These are phyloP conservation scores for Auricularia sp. DNA, from an alignment of 768 basidiomycete species.

Conservation along the genomic window DNA sequence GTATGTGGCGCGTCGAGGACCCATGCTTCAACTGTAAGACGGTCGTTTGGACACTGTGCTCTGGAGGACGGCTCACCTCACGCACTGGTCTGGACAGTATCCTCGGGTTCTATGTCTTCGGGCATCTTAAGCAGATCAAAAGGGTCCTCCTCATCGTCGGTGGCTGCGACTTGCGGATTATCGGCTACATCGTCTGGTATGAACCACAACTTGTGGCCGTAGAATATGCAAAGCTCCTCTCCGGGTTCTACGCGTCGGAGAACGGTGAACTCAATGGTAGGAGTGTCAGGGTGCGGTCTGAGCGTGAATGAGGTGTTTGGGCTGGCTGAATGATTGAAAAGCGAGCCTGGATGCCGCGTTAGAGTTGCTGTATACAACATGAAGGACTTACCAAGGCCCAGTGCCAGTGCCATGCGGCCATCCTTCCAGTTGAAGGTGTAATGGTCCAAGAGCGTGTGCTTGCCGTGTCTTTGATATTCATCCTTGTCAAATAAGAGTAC, in stretches of 20 bases:
- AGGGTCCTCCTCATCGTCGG: slow-evolving; percentile 26
- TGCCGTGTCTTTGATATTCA: slow-evolving; percentile 60
- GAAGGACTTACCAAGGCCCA: slow-evolving; percentile 52
- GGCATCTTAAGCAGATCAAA: slow-evolving; percentile 51
- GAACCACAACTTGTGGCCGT: slow-evolving; percentile 45
- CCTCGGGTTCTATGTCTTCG: slow-evolving; percentile 27
- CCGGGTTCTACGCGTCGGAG: slow-evolving; percentile 15
- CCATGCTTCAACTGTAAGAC: slow-evolving; percentile 55
- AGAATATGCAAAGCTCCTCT: slow-evolving; percentile 23
- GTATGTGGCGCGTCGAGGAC: slow-evolving; percentile 62
- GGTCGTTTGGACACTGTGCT: not conserved
- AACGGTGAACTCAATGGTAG: slow-evolving; percentile 17
- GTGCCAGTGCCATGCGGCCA: slow-evolving; percentile 63
- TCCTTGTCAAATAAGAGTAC: slow-evolving; percentile 62
- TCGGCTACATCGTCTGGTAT: slow-evolving; percentile 24
- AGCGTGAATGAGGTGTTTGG: slow-evolving; percentile 64
- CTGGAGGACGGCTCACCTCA: not conserved
- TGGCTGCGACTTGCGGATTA: not conserved
- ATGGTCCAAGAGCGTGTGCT: slow-evolving; percentile 55
- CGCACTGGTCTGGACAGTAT: slow-evolving; percentile 14
- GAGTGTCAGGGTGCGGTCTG: slow-evolving; percentile 29
- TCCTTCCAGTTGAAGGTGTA: slow-evolving; percentile 72
- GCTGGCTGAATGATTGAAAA: slow-evolving; percentile 65
- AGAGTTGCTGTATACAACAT: too few species aligned
- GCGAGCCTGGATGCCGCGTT: slow-evolving; percentile 42